Base-by-base conservation (phyloP, 768 basidiomycete genomes). In the Lentinula guzmanii region DNA sequence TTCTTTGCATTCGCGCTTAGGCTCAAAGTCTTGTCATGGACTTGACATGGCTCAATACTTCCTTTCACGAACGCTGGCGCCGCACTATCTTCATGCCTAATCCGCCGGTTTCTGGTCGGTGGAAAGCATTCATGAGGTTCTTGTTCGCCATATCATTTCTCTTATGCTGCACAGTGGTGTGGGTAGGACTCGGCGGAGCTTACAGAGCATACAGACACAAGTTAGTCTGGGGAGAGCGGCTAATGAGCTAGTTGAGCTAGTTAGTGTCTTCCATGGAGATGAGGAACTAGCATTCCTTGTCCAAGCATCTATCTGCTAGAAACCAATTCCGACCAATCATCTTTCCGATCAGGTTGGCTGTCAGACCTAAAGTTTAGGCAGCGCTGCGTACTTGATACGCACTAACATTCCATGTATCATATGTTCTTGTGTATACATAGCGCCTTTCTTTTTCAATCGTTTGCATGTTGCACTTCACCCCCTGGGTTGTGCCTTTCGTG, bases 221-320 rank as follows among this genome's bases (percentile, higher is more conserved):
- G 45, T 81, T 90, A 21, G 83, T 92, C 13, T 92, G 89, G 89
- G 90, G 90, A 55, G 89, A 89, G 67, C 82, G 85, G 56, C 76
- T 92, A 61, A 87, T 91, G 81, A 88, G 85, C 50, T 91, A 71
- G 78, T 18, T 28, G 28, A 28, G 13, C 37, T 8, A 39, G 10
- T n/a, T 15, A 5, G 6, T 7, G 18, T 24, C 10, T 13, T 18
- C 9, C n/a, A 34, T 15, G 28, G 28, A 3, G 28, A 28, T 18
- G 24, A 16, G 33, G 31, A 53, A 53, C 16, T 34, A 13, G 37
- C 37, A 8, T 8, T 8, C 37, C 37, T 8, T 39, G 13, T 39
- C 37, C 9, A 39, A 1, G 1, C 13, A 39, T 39, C 5, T 8
- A 5, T 13, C 37, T 39, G 37, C 13, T 13, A 13, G 13, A 8